Conservation (phyloP, 805 yeast genomes). For the Blastobotrys mokoenaii region DNA sequence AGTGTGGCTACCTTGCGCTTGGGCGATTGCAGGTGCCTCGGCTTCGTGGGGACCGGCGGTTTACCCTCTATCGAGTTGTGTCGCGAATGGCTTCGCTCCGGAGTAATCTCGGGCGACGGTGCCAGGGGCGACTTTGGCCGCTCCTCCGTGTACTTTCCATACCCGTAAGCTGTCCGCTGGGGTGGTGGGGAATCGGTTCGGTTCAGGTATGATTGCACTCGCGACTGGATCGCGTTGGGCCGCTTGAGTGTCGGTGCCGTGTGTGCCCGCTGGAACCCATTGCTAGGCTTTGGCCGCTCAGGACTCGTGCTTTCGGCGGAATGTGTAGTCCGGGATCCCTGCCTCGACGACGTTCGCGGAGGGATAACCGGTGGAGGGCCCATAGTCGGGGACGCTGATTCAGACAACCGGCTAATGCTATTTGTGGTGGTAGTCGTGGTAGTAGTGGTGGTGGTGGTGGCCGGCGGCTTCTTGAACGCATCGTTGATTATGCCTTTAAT, state of each 20-base stretch:
- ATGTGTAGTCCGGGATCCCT: too few relatives aligned
- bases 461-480: constrained; percentile 9
- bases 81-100: constrained; percentile 1
- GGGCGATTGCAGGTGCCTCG: constrained; percentile 19
- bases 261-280: constrained; percentile 6
- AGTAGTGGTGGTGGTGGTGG: neutral
- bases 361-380: neutral
- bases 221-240: constrained; percentile 29
- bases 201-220: constrained; percentile 27
- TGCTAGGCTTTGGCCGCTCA: constrained; percentile 14
- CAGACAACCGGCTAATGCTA: too few relatives aligned
- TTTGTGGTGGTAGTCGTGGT: neutral
- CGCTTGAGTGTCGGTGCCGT: constrained; percentile 3
- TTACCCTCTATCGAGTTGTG: constrained; percentile 1
- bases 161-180: constrained; percentile 65
- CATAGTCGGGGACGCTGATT: constrained; percentile 1
- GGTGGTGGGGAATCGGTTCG: constrained; percentile 34
- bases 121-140: neutral
- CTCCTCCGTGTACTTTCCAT: constrained; percentile 62
- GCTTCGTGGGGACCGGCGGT: constrained; percentile 18
- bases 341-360: neutral
- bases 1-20: neutral
- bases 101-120: constrained; percentile 1
- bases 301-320: too few relatives aligned
- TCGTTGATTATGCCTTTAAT: constrained; percentile 15